Evolutionary conservation across 768 basidiomycete genomes (phyloP), one percentile per base, ranked within the genome.

Genomic region (Tremella yokohamensis): DNA sequence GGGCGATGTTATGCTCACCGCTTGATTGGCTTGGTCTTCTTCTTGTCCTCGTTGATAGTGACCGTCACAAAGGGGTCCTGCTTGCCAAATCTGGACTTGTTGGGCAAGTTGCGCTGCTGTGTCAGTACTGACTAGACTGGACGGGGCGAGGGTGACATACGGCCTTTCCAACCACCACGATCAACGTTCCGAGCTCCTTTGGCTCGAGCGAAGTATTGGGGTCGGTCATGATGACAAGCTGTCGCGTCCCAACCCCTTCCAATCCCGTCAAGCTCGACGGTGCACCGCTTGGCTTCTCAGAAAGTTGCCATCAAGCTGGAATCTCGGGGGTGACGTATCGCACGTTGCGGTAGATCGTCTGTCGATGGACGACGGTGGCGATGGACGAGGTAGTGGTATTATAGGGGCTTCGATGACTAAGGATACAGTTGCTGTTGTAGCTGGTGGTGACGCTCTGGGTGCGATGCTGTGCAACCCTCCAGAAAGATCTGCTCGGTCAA

Each of bases 11-110:
- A 25, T 15, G 60, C 68, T 49, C 40, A 76, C 74, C 73, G 90
- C 64, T 84, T 80, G 68, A 90, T 87, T 58, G 85, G 81, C 53
- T 83, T 80, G 0, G 90, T 91, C 57, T 83, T 82, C 69, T 88
- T 84, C 52, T 82, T 84, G 16, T 79, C 79, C 39, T 84, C 84
- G 75, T 79, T 87, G 52, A 92, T 77, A 1, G 80, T 78, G 6
- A 84, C 80, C 62, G 87, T 82, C 2, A 85, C 86, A 72, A 85
- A 94, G 1, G 88, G 90, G 76, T 93, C 88, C 72, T 94, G 91
- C 75, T 96, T 97, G 76, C 88, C 87, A 71, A 96, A 87, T 7
- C 83, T 84, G 64, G 87, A 88, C 52, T 85, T 87, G 78, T 93
- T 87, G 58, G 83, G 83, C 19, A 94, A 81, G 69, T 94, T 86